phyloP scores from a whole-genome alignment of 305 asterid species.

The Fraxinus paxiana region DNA sequence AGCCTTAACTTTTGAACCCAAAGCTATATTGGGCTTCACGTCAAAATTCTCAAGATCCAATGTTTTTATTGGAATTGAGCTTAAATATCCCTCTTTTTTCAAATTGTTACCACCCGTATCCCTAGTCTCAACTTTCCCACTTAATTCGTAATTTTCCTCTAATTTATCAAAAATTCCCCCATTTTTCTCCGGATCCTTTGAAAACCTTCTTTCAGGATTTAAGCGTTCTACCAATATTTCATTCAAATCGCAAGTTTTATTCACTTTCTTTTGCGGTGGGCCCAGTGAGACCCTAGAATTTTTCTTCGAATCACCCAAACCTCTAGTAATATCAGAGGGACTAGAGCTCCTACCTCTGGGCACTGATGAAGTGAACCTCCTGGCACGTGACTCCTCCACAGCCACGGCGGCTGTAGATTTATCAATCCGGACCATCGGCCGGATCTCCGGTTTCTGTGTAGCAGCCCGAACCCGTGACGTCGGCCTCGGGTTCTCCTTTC shows the following conservation, averaged over 20 bases:
- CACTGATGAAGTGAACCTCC: constrained; percentile 56
- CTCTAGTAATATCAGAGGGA: constrained; percentile 63
- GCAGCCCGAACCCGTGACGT: constrained; percentile 56
- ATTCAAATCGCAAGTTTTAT: constrained; percentile 9
- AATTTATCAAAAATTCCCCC: constrained; percentile 24
- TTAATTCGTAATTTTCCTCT: constrained; percentile 21
- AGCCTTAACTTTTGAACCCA: constrained; percentile 19
- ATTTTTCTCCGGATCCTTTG: constrained; percentile 28
- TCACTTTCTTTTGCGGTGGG: constrained; percentile 25
- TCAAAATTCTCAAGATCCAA: constrained; percentile 14
- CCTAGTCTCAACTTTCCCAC: constrained; percentile 24
- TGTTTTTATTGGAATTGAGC: constrained; percentile 21
- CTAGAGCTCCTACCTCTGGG: constrained; percentile 96
- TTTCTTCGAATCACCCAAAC: constrained; percentile 44
- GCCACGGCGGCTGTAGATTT: constrained; percentile 37
- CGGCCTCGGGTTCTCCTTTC: constrained; percentile 75
- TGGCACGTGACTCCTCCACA: constrained; percentile 44
- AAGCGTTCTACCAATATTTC: constrained; percentile 29
- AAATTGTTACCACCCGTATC: constrained; percentile 18
- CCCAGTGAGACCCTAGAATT: constrained; percentile 42
- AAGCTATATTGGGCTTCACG: constrained; percentile 16
- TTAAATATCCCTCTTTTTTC: constrained; percentile 22
- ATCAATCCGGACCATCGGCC: constrained; percentile 65
- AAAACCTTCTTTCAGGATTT: constrained; percentile 34
- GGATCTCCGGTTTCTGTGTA: constrained; percentile 59